phyloP scores from a whole-genome alignment of 2,329 filamentous ascomycete species.

The Fusarium napiforme region DNA sequence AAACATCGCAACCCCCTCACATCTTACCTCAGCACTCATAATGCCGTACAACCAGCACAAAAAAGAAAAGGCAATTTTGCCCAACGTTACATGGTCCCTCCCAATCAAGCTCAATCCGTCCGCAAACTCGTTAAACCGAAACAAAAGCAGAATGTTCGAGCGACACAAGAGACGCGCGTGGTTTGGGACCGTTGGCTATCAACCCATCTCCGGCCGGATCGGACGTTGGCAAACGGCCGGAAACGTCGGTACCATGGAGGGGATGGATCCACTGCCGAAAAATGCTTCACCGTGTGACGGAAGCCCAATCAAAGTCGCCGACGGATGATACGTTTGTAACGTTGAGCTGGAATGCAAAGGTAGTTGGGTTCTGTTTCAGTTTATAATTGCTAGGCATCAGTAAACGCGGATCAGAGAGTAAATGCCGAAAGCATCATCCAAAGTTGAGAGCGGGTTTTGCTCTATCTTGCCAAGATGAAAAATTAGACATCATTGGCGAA shows the following conservation, averaged over 20 bases:
- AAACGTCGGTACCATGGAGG: slow-evolving; percentile 38
- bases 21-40: background rate
- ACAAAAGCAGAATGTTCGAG: slow-evolving; percentile 22
- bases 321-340: slow-evolving; percentile 1
- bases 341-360: background rate
- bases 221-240: slow-evolving; percentile 34
- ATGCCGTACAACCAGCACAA: slow-evolving; percentile 11
- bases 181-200: slow-evolving; percentile 9
- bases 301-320: slow-evolving; percentile 1
- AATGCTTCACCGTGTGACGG: slow-evolving; percentile 22
- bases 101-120: slow-evolving; percentile 14
- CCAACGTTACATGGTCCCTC: slow-evolving; percentile 29
- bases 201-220: slow-evolving; percentile 17
- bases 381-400: background rate
- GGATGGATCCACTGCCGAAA: slow-evolving; percentile 34
- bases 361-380: background rate
- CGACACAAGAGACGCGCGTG: slow-evolving; percentile 8
- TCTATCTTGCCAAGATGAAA: background rate
- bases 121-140: slow-evolving; percentile 29
- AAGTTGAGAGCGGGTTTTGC: background rate
- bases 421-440: background rate
- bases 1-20: background rate
- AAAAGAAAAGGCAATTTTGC: slow-evolving; percentile 4
- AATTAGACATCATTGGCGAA: slow-evolving; percentile 1
- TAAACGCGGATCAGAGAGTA: background rate